Evolutionary conservation across 768 basidiomycete species (phyloP).

Genomic region (Boletus rufocinnamomeus): DNA sequence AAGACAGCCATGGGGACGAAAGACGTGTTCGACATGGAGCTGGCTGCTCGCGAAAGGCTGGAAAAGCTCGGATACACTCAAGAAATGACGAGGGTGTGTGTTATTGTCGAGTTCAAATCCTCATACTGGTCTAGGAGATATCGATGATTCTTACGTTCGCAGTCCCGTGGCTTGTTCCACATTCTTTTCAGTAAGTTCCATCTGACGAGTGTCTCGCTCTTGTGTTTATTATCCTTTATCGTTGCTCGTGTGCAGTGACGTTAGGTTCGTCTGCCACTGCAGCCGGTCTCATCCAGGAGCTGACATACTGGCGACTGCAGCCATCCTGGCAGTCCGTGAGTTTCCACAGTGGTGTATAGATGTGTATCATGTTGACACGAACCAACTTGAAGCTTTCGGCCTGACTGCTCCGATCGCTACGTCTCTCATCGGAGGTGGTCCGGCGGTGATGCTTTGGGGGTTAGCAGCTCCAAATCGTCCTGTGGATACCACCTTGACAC

Average conservation of each 20-base stretch:
- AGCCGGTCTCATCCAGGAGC: not conserved
- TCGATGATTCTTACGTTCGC: not conserved
- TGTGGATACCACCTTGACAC: not conserved
- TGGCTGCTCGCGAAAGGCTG: constrained; percentile 37
- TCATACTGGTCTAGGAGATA: not conserved
- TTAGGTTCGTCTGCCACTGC: constrained; percentile 38
- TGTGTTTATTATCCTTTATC: not conserved
- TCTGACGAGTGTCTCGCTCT: not conserved
- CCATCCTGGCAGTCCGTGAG: constrained; percentile 65
- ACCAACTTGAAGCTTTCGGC: constrained; percentile 53
- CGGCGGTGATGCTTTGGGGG: constrained; percentile 63
- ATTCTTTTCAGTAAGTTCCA: constrained; percentile 51
- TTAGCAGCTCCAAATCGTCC: constrained; percentile 20
- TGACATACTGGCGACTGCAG: constrained; percentile 31
- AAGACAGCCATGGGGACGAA: constrained; percentile 15
- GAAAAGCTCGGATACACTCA: constrained; percentile 57
- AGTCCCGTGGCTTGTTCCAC: constrained; percentile 55
- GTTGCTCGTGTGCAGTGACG: constrained; percentile 40
- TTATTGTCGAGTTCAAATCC: not conserved
- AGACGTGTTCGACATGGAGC: constrained; percentile 23
- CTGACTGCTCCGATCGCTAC: constrained; percentile 60
- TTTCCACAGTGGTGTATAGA: constrained; percentile 8
- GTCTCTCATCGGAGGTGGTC: constrained; percentile 54
- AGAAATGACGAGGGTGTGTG: constrained; percentile 51
- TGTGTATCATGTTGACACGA: constrained; percentile 5